Evolutionary conservation across 495 filamentous ascomycete species (phyloP), one percentile per base, ranked within the genome.

Genomic region (Clohesyomyces aquaticus): DNA sequence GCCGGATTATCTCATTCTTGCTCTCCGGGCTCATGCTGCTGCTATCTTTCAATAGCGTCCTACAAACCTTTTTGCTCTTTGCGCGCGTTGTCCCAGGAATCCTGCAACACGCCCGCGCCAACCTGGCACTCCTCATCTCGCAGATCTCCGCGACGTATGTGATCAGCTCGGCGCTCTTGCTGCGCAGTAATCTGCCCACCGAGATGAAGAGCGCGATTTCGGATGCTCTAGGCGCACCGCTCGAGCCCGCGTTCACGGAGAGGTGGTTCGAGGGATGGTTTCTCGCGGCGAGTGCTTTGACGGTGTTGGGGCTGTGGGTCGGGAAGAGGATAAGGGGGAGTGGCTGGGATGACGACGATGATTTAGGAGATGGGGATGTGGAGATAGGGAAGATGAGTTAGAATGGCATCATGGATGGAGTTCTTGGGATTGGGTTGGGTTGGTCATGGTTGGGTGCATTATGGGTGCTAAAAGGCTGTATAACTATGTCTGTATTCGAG

Each of bases 261-360:
- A 75, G 84, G n/a, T 93, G 90, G 90, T 94, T 93, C 71, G 90
- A 93, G 69, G 83, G 82, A 22, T 89, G 90, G 86, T 94, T 93
- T 67, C 73, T 92, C 25, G 66, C 82, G 2, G 85, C 85, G 6
- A 86, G 83, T 49, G 77, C 74, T 0, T 70, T 79, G 16, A 92
- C 90, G 16, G 84, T 80, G 18, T 71, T 79, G 41, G 89, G 87
- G 11, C 85, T 93, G 22, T 87, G 86, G 80, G 69, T 90, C 11
- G 86, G 87, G 1, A 80, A 83, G 65, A 85, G 84, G 68, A 73
- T 90, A 4, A 77, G 75, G 19, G 77, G 77, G 42, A 69, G 58
- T 47, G 81, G 79, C 27, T 78, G 76, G 75, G 83, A 86, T 58
- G 85, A 87, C 73, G 87, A 83, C 73, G 85, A 86, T 64, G 84